These are phyloP conservation scores for Flaveria brownii DNA, from an alignment of 129 eudicot genomes.

Conservation along the genomic window DNA sequence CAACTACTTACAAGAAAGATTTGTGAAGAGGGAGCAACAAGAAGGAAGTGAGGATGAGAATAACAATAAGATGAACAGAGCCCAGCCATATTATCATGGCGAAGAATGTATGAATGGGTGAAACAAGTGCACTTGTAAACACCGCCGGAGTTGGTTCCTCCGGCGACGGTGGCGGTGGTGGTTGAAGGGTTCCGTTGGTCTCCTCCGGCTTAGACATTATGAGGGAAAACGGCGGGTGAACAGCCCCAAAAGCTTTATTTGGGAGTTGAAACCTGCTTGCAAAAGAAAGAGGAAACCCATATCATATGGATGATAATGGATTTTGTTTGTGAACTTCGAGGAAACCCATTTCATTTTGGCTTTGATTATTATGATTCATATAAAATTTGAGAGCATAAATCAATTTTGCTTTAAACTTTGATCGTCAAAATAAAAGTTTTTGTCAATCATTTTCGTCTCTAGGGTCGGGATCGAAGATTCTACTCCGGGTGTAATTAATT, in stretches of 20 bases:
- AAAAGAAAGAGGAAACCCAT: too few species aligned
- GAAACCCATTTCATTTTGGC: not conserved
- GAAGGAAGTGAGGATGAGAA: slow-evolving; percentile 50
- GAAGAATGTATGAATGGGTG: slow-evolving; percentile 41
- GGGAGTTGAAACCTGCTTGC: not conserved
- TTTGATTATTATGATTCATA: not conserved
- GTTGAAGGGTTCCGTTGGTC: slow-evolving; percentile 22
- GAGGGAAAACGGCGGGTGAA: slow-evolving; percentile 23
- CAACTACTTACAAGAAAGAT: slow-evolving; percentile 44
- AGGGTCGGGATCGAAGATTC: too few species aligned
- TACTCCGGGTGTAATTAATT: too few species aligned
- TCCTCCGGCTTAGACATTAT: slow-evolving; percentile 24
- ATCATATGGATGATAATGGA: not conserved
- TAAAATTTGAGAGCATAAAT: not conserved
- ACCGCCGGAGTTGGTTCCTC: slow-evolving; percentile 41
- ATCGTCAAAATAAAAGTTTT: too few species aligned
- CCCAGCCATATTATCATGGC: slow-evolving; percentile 76
- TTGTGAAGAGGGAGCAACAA: slow-evolving; percentile 56
- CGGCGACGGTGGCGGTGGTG: slow-evolving; percentile 35
- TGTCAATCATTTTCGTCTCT: too few species aligned
- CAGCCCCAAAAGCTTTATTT: slow-evolving; percentile 13
- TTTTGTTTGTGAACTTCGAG: slow-evolving; percentile 16
- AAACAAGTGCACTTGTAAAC: slow-evolving; percentile 44
- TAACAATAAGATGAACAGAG: slow-evolving; percentile 51
- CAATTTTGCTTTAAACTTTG: too few species aligned